Percentiles rank a stretch among this genome's conserved stretches.
Conservation (phyloP, 1,139 yeast genomes). For the Sugiyamaella japonica region DNA sequence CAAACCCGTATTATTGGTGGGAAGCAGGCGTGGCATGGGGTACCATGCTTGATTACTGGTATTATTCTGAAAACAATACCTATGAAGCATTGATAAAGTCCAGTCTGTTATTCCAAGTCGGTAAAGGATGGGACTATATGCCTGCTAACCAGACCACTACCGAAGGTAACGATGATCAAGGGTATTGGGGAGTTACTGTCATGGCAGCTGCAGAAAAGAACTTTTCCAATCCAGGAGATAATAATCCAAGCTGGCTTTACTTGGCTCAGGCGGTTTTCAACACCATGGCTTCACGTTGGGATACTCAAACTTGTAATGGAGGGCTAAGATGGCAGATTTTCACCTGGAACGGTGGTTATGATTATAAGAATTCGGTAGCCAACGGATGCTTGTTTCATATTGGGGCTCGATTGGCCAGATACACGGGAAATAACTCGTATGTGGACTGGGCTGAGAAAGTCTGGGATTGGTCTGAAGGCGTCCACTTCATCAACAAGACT, state of each 20-base stretch:
- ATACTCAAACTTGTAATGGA: conserved; percentile 60
- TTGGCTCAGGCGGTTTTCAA: conserved; percentile 75
- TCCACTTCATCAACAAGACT: conserved; percentile 47
- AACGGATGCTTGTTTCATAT: conserved; percentile 76
- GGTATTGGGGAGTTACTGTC: conserved; percentile 83
- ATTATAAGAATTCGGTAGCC: conserved; percentile 75
- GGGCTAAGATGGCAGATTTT: conserved; percentile 88
- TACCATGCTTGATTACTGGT: conserved; percentile 65
- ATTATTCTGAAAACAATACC: conserved; percentile 61
- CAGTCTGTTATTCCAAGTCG: conserved; percentile 66
- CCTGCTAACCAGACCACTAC: conserved; percentile 73
- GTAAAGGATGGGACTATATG: conserved; percentile 65
- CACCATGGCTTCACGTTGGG: conserved; percentile 79
- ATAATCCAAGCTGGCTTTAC: conserved; percentile 61
- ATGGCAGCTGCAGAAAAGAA: conserved; percentile 83
- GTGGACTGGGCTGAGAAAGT: conserved; percentile 63
- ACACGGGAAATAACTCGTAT: conserved; percentile 55
- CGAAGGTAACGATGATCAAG: conserved; percentile 93
- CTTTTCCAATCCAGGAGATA: conserved; percentile 60
- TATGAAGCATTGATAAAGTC: conserved; percentile 55
- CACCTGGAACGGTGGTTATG: conserved; percentile 72
- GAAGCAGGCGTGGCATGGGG: conserved; percentile 91
- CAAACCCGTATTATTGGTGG: conserved; percentile 88
- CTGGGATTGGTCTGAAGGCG: conserved; percentile 66
- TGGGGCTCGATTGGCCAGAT: conserved; percentile 76